A percentile compares a stretch with the other conserved stretches of the same genome.
These are phyloP conservation scores for Arabis alpina DNA, from an alignment of 345 rosid genomes.

Conservation along the genomic window DNA sequence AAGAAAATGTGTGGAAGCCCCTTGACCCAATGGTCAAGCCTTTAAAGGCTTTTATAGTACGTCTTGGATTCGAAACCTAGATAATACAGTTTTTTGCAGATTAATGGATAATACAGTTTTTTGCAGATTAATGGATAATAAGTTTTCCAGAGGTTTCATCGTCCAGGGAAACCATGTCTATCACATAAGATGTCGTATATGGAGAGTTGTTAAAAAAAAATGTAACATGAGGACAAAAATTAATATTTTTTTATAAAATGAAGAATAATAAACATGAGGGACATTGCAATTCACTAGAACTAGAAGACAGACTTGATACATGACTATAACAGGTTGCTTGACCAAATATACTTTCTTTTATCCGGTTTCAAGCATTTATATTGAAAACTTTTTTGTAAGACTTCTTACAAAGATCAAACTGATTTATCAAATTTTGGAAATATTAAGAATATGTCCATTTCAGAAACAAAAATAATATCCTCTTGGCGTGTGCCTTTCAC, in stretches of 20 bases:
- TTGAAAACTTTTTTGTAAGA: background rate
- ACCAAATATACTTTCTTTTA: conserved; percentile 21
- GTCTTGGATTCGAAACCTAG: too few relatives aligned
- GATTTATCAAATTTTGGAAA: conserved; percentile 10
- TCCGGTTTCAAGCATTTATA: conserved; percentile 4
- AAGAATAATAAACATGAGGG: conserved; percentile 1
- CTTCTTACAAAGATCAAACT: background rate
- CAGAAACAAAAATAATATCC: conserved; percentile 12
- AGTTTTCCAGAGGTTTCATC: too few relatives aligned
- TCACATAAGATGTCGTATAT: too few relatives aligned
- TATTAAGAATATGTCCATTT: conserved; percentile 27
- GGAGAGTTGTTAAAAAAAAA: too few relatives aligned
- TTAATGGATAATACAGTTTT: too few relatives aligned
- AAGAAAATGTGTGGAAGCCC: too few relatives aligned
- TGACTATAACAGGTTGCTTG: conserved; percentile 34
- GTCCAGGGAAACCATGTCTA: too few relatives aligned
- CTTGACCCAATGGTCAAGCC: too few relatives aligned
- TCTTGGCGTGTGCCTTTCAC: conserved; percentile 44
- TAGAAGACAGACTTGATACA: conserved; percentile 22
- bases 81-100: too few relatives aligned
- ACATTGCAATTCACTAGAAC: conserved; percentile 10
- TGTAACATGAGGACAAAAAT: conserved; percentile 4
- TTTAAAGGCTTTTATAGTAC: too few relatives aligned
- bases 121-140: too few relatives aligned
- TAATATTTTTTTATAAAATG: background rate